These are phyloP conservation scores for Abrus pulchellus DNA, from an alignment of 306 rosid genomes.

Conservation along the genomic window DNA sequence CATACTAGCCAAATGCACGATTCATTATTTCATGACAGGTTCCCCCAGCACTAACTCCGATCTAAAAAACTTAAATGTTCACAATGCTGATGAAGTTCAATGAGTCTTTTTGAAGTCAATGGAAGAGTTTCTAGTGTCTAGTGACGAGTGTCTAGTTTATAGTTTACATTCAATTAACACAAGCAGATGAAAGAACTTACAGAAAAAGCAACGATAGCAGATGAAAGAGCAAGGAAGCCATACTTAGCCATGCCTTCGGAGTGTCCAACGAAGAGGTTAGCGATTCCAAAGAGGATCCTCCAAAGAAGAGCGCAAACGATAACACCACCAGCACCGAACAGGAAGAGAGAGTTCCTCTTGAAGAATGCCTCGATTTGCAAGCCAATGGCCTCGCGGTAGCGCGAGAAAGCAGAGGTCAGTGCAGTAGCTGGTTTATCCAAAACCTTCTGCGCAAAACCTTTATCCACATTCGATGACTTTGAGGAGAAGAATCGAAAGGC, in stretches of 20 bases:
- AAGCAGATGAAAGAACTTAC: conserved; percentile 65
- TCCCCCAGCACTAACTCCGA: neutral
- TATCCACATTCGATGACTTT: conserved; percentile 49
- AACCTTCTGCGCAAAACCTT: conserved; percentile 59
- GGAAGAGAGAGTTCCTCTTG: conserved; percentile 66
- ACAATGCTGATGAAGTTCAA: conserved; percentile 15
- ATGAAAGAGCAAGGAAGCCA: conserved; percentile 92
- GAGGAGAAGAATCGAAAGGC: conserved; percentile 65
- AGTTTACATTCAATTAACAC: neutral
- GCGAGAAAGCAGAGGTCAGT: conserved; percentile 61
- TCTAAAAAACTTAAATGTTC: conserved; percentile 22
- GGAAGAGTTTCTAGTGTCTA: neutral
- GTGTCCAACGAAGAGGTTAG: conserved; percentile 71
- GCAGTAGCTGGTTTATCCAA: conserved; percentile 68
- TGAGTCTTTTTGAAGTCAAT: neutral
- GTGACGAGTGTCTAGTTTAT: neutral
- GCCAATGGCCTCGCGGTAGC: conserved; percentile 84
- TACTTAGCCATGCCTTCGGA: conserved; percentile 98
- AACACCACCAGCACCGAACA: conserved; percentile 74
- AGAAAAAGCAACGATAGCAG: conserved; percentile 85
- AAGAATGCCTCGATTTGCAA: conserved; percentile 91
- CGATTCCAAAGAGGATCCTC: conserved; percentile 84
- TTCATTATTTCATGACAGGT: conserved; percentile 11
- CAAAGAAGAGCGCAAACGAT: conserved; percentile 75
- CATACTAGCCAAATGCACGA: no score